These are phyloP conservation scores for Myxozyma udenii DNA, from an alignment of 805 yeast species.

Conservation along the genomic window DNA sequence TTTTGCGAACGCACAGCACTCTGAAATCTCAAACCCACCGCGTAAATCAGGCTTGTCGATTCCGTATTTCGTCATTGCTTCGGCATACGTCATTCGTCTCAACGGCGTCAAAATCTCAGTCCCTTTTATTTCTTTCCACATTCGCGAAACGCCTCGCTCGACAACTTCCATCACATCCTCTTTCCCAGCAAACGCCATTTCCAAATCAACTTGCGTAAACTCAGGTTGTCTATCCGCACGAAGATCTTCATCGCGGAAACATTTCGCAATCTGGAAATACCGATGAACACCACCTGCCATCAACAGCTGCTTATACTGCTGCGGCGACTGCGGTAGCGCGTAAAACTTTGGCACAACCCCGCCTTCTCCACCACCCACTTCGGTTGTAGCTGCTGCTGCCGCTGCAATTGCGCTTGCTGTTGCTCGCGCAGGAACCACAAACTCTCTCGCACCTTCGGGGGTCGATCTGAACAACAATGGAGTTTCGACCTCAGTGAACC, in stretches of 20 bases:
- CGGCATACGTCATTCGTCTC: constrained; percentile 55
- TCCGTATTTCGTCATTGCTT: constrained; percentile 73
- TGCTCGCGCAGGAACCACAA: constrained; percentile 83
- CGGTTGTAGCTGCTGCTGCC: constrained; percentile 37
- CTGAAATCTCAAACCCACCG: constrained; percentile 40
- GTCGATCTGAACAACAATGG: constrained; percentile 92
- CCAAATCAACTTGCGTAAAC: constrained; percentile 95
- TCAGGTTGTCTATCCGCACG: constrained; percentile 96
- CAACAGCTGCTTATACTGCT: constrained; percentile 89
- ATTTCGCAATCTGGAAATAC: constrained; percentile 87
- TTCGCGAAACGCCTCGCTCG: constrained; percentile 50
- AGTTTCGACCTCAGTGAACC: constrained; percentile 84
- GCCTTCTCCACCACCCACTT: neutral
- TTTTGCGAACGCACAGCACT: constrained; percentile 46
- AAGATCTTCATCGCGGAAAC: constrained; percentile 94
- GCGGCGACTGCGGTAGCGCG: constrained; percentile 97
- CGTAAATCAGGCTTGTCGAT: constrained; percentile 94
- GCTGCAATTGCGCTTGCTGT: constrained; percentile 30
- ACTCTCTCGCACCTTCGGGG: constrained; percentile 97
- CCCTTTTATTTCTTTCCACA: constrained; percentile 53
- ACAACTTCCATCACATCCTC: constrained; percentile 65
- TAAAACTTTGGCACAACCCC: constrained; percentile 49
- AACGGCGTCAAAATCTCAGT: constrained; percentile 32
- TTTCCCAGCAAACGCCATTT: constrained; percentile 76
- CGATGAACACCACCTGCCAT: constrained; percentile 90